Percentiles rank a stretch among this genome's conserved stretches.
Evolutionary conservation across 2,329 filamentous ascomycete genomes (phyloP).

Genomic region (Plectosphaerella plurivora): DNA sequence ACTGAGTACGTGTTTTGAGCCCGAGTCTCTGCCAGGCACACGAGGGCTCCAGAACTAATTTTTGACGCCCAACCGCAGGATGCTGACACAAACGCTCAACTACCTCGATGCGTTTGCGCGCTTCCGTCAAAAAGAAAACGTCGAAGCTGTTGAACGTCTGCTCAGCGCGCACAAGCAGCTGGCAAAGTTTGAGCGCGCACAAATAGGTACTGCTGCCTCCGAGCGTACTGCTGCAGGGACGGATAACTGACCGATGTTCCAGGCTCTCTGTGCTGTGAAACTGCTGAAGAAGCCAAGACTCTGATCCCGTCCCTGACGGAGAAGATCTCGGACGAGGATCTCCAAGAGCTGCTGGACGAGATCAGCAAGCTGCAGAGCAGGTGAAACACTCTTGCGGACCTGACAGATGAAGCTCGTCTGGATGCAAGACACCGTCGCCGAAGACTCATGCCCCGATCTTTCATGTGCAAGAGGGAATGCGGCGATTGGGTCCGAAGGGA

Average conservation of each 20-base stretch:
- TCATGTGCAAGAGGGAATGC: neutral
- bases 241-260: neutral
- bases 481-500: too few relatives aligned
- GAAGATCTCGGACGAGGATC: slow-evolving; percentile 86
- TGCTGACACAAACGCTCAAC: slow-evolving; percentile 81
- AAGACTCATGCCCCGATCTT: neutral
- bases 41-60: too few relatives aligned
- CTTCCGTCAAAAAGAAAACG: slow-evolving; percentile 92
- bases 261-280: slow-evolving; percentile 91
- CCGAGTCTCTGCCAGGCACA: neutral
- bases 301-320: slow-evolving; percentile 83
- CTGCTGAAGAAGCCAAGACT: slow-evolving; percentile 92
- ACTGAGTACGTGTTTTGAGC: slow-evolving; percentile 59
- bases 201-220: slow-evolving; percentile 66
- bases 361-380: slow-evolving; percentile 68
- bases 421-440: neutral
- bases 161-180: slow-evolving; percentile 75
- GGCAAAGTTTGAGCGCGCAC: slow-evolving; percentile 88
- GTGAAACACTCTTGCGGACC: slow-evolving; percentile 6
- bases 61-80: slow-evolving; percentile 36
- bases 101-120: slow-evolving; percentile 94
- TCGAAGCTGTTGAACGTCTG: slow-evolving; percentile 88
- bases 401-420: neutral
- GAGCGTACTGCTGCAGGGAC: neutral
- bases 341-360: slow-evolving; percentile 86